Evolutionary conservation across 192 early-diverging fungal genomes (phyloP).

Genomic region (Backusella australiensis): DNA sequence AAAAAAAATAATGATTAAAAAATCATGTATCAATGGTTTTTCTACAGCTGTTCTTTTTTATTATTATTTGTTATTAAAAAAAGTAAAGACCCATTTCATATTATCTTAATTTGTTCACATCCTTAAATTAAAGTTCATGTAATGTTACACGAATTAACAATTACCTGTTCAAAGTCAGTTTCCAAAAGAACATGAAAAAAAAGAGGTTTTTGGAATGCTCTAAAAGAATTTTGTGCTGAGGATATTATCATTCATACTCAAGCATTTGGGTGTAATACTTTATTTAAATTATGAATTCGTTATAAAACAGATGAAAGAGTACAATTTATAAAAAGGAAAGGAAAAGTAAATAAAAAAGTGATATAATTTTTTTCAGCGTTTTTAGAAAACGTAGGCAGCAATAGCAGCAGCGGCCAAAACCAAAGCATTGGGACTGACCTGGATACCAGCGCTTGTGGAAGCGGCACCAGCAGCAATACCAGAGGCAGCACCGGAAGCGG

Average conservation of each 20-base stretch:
- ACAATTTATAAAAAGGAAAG: background rate
- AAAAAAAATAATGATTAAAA: background rate
- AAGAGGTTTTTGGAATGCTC: background rate
- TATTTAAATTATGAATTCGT: conserved; percentile 8
- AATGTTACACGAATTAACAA: background rate
- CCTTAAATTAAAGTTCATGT: background rate
- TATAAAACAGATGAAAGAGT: conserved; percentile 7
- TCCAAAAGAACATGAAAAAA: background rate
- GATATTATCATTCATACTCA: background rate
- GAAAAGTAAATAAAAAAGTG: background rate
- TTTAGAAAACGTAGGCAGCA: conserved; percentile 4
- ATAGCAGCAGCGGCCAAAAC: background rate
- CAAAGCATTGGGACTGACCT: background rate
- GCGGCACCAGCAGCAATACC: conserved; percentile 7
- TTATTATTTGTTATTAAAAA: conserved; percentile 6
- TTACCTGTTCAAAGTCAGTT: background rate
- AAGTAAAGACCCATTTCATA: background rate
- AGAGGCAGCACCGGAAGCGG: conserved; percentile 5
- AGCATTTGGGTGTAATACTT: conserved; percentile 2
- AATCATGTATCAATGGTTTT: background rate
- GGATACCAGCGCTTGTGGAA: background rate
- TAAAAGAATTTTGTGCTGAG: background rate
- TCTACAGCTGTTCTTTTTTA: background rate
- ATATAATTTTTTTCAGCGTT: background rate
- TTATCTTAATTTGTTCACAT: background rate